Base-by-base conservation (phyloP, 2,329 filamentous ascomycete genomes). In the Ustilaginoidea virens region DNA sequence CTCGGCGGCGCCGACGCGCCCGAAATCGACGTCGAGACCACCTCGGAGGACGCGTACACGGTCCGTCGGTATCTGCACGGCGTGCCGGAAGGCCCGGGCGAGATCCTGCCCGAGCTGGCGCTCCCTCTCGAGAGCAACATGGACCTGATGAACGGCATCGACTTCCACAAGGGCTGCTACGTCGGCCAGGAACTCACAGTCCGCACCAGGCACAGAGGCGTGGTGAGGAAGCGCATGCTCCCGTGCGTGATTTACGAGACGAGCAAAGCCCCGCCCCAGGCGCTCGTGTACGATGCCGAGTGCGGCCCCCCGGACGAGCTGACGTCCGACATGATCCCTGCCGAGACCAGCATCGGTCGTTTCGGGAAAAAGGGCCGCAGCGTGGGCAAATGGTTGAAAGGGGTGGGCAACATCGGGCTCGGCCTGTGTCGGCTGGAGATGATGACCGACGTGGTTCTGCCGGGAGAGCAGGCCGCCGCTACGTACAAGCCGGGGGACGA, bases 121-220 rank as follows among this genome's bases (percentile, higher is more conserved):
- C 61, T 98, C 31, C 87, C 90, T 1, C 76, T 86, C 52, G 87
- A 96, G 54, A 77, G 67, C 47, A 94, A 94, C 50, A 67, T 96
- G 49, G 90, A 98, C 53, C 58, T 81, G 34, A 81, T 81, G 66
- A 68, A 70, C 27, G 90, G 74, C 16, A 77, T 98, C 39, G 82
- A 94, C 54, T 98, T 90, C 58, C 74, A 74, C 47, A 98, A 98
- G 58, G 90, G 90, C 6, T 98, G 90, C 56, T 98, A 98, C 52
- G 73, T 96, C 6, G 90, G 90, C 0, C 90, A 98, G 55, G 90
- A 98, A 53, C 66, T 98, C 38, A 96, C 90, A 2, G 93, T 96
- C 39, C 77, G 90, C 23, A 98, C 90, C 2, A 79, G 86, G 49
- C 90, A 98, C 54, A 86, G 80, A 9, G 90, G 90, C 14, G 82